phyloP scores from a whole-genome alignment of 306 rosid genomes.

The Acacia melanoxylon region DNA sequence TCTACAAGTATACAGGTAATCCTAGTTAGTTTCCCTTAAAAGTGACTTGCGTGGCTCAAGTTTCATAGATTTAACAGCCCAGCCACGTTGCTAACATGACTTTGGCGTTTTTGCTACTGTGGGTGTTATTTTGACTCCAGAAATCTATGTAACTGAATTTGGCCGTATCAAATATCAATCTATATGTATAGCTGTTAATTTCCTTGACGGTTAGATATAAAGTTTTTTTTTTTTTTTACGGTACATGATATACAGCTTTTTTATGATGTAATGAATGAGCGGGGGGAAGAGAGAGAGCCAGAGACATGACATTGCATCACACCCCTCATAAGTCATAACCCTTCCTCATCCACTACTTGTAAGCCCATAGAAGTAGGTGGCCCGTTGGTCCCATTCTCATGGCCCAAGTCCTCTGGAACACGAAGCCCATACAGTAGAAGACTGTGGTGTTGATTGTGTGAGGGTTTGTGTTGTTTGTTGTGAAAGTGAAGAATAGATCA shows the following conservation, averaged over 20 bases:
- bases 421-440: background rate
- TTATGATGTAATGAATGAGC: background rate
- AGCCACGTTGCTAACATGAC: background rate
- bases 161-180: constrained; percentile 18
- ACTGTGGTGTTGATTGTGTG: background rate
- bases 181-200: constrained; percentile 27
- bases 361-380: no score
- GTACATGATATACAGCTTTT: background rate
- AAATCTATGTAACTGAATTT: constrained; percentile 20
- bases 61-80: background rate
- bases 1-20: constrained; percentile 12
- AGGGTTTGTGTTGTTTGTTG: background rate
- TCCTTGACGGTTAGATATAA: background rate
- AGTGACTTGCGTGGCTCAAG: constrained; percentile 20
- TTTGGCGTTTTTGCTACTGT: background rate
- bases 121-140: constrained; percentile 18
- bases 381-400: no score
- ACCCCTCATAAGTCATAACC: no score
- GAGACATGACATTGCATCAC: no score
- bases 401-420: no score
- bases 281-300: no score
- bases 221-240: background rate
- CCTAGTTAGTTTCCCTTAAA: constrained; percentile 13
- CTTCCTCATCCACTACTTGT: no score
- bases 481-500: background rate